Conservation (phyloP, 2,329 filamentous ascomycete genomes). For the Aspergillus fumigatiaffinis region DNA sequence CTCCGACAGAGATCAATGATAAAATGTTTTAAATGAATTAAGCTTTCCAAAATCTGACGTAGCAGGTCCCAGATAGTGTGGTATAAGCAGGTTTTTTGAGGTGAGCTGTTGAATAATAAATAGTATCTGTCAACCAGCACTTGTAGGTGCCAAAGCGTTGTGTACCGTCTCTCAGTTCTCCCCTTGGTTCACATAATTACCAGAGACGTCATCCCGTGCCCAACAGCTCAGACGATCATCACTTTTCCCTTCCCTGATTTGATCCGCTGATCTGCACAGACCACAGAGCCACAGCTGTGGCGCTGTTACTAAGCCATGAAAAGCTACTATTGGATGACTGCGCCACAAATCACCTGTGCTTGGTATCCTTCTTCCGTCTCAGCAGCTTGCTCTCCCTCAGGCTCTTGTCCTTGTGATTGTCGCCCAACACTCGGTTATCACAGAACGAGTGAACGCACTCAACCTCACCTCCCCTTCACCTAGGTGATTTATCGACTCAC, state of each 20-base stretch:
- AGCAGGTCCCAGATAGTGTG: not conserved
- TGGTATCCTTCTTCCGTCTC: not conserved
- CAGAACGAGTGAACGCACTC: not conserved
- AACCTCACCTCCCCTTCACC: not conserved
- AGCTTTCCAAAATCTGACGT: not conserved
- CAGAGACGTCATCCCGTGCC: slow-evolving; percentile 20
- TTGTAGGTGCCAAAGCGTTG: not conserved
- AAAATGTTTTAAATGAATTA: not conserved
- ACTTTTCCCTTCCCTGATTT: not conserved
- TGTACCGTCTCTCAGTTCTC: not conserved
- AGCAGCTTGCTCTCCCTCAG: not conserved
- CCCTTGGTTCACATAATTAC: not conserved
- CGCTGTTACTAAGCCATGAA: not conserved
- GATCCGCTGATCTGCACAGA: not conserved
- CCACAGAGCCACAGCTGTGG: slow-evolving; percentile 13
- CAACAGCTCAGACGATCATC: not conserved
- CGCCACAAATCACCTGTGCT: slow-evolving; percentile 4
- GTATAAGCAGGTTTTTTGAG: not conserved
- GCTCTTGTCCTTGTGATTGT: not conserved
- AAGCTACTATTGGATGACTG: not conserved
- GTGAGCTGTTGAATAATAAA: not conserved
- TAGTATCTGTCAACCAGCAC: not conserved
- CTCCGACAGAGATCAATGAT: not conserved
- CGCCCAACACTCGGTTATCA: not conserved
- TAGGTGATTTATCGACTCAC: not conserved